Base-by-base conservation (phyloP, 805 yeast species). In the Yarrowia phangngaensis region DNA sequence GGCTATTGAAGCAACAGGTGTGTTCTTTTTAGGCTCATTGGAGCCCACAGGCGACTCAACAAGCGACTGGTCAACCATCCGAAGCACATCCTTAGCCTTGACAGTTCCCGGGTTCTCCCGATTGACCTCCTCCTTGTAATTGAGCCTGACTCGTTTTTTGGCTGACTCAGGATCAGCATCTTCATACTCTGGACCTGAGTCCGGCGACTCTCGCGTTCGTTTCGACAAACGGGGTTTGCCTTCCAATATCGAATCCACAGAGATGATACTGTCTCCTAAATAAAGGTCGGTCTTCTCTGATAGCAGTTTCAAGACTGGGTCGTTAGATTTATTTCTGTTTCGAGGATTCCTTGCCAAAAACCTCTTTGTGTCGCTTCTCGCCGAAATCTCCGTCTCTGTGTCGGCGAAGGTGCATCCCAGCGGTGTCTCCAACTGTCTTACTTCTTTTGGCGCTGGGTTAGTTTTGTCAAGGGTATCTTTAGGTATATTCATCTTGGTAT, bases 31-130 rank as follows among this genome's bases (percentile, higher is more conserved):
- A 9, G 12, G 9, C n/a, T 19, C 24, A 14, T 29, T 22, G 34
- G 15, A 13, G 16, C 3, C 17, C 30, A 63, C 65, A 4, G 69
- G 68, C 13, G 67, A 61, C 31, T 63, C 64, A 4, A 66, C 62
- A 6, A 66, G 55, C 20, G 67, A 60, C 12, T 60, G 58, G 46
- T 66, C 70, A 7, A 66, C 66, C 61, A 66, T 59, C 13, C 69
- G 51, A 46, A 66, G 55, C 16, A 66, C 62, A 24, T 60, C 55
- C 46, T 63, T 64, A 15, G 66, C 59, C 28, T 50, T 48, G 15
- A 60, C 61, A 13, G 58, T 59, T 19, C 58, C 53, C 13, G 56
- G 58, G 33, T 55, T 57, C 24, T 57, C 59, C 5, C 50, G 51
- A 20, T 54, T 60, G 19, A 51, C 54, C 16, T 55, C 56, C 15